Conservation (phyloP, 2,329 filamentous ascomycete species). For the Dothistroma pini region DNA sequence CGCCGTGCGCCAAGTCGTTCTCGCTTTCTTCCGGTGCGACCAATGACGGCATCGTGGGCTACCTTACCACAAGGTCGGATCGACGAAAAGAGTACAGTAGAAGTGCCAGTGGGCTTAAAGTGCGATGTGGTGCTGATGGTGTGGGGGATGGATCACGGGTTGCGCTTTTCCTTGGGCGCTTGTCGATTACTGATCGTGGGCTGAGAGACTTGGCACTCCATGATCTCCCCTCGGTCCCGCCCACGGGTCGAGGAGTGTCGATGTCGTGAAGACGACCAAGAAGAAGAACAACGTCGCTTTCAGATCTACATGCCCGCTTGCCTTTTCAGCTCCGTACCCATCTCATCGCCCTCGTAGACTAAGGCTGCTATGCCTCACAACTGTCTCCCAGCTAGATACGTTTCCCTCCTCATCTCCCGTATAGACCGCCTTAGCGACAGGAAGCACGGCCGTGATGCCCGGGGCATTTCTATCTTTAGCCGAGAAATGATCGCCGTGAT, state of each 20-base stretch:
- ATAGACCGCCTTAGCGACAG: conserved; percentile 79
- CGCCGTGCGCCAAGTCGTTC: background rate
- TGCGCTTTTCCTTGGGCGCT: background rate
- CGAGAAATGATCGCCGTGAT: conserved; percentile 54
- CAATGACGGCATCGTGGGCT: background rate
- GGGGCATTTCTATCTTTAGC: conserved; percentile 58
- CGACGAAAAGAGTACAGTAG: too few species aligned
- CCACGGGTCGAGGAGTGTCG: background rate
- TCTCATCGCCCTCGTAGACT: conserved; percentile 19
- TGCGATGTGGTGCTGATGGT: background rate
- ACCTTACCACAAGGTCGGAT: too few species aligned
- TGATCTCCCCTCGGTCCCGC: too few species aligned
- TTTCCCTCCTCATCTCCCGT: conserved; percentile 90
- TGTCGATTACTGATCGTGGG: background rate
- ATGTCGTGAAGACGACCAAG: background rate
- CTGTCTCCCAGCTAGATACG: conserved; percentile 52
- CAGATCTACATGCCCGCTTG: background rate
- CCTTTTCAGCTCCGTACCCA: background rate
- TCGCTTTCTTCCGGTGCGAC: background rate
- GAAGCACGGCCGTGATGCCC: conserved; percentile 79
- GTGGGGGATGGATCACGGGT: background rate
- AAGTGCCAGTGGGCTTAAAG: too few species aligned
- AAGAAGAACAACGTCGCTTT: background rate
- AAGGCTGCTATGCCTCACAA: conserved; percentile 23
- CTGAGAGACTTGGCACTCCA: background rate